phyloP scores from a whole-genome alignment of 2,329 filamentous ascomycete genomes.

The Phialophora chinensis region DNA sequence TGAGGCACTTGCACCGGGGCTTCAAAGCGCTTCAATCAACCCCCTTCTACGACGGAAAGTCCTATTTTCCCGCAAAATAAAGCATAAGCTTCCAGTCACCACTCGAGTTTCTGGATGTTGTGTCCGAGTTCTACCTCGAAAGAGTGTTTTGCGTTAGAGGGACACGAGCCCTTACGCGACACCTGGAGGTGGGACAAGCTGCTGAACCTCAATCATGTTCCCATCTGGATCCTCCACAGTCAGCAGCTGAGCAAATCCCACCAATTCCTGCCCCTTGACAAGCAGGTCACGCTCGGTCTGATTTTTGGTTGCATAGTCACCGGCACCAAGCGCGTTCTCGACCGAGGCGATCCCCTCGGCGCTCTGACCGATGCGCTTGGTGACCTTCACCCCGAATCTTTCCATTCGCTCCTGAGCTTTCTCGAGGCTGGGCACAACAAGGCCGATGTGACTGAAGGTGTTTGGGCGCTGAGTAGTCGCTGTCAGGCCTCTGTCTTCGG shows the following conservation, averaged over 20 bases:
- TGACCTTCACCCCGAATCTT: slow-evolving; percentile 40
- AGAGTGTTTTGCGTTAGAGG: too few species aligned
- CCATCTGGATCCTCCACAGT: slow-evolving; percentile 40
- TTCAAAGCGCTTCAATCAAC: too few species aligned
- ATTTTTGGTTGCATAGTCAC: slow-evolving; percentile 2
- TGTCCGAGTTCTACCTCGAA: too few species aligned
- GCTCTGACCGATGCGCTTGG: slow-evolving; percentile 42
- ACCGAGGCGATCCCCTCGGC: slow-evolving; percentile 7
- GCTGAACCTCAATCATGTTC: slow-evolving; percentile 40
- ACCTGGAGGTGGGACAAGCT: slow-evolving; percentile 12
- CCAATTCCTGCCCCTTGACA: slow-evolving; percentile 21
- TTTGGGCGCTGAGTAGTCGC: slow-evolving; percentile 40
- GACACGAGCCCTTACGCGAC: not conserved
- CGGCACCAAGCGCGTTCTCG: slow-evolving; percentile 16
- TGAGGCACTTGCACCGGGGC: too few species aligned
- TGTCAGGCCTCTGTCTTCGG: slow-evolving; percentile 35
- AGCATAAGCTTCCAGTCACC: too few species aligned
- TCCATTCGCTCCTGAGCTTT: slow-evolving; percentile 37
- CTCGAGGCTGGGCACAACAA: slow-evolving; percentile 46
- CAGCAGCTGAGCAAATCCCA: slow-evolving; percentile 37
- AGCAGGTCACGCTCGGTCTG: slow-evolving; percentile 10
- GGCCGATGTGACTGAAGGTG: slow-evolving; percentile 47
- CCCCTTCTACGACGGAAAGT: too few species aligned
- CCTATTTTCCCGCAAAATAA: too few species aligned
- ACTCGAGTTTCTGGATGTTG: too few species aligned